These are phyloP conservation scores for Sporisorium reilianum DNA, from an alignment of 1,284 basidiomycete species.

Conservation along the genomic window DNA sequence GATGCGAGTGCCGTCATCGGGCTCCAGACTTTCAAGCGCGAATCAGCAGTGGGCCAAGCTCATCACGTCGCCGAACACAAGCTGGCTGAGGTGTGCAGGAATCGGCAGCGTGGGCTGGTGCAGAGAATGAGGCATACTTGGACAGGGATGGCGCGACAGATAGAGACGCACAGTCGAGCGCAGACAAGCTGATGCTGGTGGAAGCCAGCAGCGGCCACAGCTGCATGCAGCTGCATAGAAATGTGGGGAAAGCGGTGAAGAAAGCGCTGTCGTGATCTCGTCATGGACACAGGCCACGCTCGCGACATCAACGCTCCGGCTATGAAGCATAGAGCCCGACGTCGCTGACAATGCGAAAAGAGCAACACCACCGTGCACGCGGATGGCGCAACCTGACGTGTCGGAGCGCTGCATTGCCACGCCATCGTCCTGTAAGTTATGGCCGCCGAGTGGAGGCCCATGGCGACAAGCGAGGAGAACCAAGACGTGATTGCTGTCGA, in stretches of 20 bases:
- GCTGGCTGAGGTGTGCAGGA: neutral
- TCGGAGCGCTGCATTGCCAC: slow-evolving; percentile 3
- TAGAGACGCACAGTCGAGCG: neutral
- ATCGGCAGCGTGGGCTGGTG: slow-evolving; percentile 1
- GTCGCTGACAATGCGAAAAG: neutral
- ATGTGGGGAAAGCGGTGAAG: slow-evolving; percentile 8
- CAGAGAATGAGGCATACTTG: slow-evolving; percentile 9
- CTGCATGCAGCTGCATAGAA: neutral
- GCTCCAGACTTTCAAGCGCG: slow-evolving; percentile 43
- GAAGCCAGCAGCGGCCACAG: neutral
- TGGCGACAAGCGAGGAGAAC: neutral
- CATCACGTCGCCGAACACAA: slow-evolving; percentile 3
- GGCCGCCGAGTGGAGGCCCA: no score
- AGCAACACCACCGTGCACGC: neutral
- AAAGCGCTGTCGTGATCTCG: neutral
- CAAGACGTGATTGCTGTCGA: slow-evolving; percentile 17
- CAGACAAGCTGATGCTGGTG: neutral
- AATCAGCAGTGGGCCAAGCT: neutral
- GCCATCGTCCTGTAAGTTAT: slow-evolving; percentile 1
- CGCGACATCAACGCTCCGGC: slow-evolving; percentile 11
- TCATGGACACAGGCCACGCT: neutral
- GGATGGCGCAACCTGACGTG: slow-evolving; percentile 35
- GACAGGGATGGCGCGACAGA: slow-evolving; percentile 21
- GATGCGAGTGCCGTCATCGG: slow-evolving; percentile 25
- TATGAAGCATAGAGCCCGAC: slow-evolving; percentile 25